Conservation (phyloP, 2,329 filamentous ascomycete species). For the Cytospora chrysosperma region DNA sequence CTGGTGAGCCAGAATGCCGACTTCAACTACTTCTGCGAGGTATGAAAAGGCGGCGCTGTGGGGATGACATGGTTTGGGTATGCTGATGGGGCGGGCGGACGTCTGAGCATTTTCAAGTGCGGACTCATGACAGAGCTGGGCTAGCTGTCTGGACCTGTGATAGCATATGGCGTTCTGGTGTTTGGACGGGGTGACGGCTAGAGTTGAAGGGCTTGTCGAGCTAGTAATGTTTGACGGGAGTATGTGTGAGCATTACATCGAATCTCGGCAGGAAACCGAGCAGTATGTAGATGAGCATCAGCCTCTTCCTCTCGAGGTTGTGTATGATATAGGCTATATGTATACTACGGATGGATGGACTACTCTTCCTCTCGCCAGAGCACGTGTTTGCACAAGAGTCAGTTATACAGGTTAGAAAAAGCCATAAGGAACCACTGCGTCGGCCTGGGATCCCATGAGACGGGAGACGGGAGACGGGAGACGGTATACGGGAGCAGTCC, state of each 20-base stretch:
- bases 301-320: too few species aligned
- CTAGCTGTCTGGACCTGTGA: not conserved
- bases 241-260: not conserved
- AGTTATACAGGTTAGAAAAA: too few species aligned
- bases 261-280: too few species aligned
- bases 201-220: not conserved
- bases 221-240: not conserved
- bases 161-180: not conserved
- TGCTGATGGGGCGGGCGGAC: not conserved
- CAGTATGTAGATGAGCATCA: too few species aligned
- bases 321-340: too few species aligned
- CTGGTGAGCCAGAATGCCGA: conserved; percentile 42
- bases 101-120: not conserved
- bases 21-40: conserved; percentile 46
- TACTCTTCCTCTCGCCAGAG: too few species aligned
- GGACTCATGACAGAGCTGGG: not conserved
- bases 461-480: too few species aligned
- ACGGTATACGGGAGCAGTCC: not conserved
- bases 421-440: not conserved
- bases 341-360: too few species aligned
- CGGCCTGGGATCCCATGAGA: not conserved
- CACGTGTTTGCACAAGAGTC: not conserved
- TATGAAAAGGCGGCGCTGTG: not conserved
- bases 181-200: not conserved
- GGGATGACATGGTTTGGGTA: not conserved